phyloP scores from a whole-genome alignment of 257 asterid genomes.

The Solanum rostratum region DNA sequence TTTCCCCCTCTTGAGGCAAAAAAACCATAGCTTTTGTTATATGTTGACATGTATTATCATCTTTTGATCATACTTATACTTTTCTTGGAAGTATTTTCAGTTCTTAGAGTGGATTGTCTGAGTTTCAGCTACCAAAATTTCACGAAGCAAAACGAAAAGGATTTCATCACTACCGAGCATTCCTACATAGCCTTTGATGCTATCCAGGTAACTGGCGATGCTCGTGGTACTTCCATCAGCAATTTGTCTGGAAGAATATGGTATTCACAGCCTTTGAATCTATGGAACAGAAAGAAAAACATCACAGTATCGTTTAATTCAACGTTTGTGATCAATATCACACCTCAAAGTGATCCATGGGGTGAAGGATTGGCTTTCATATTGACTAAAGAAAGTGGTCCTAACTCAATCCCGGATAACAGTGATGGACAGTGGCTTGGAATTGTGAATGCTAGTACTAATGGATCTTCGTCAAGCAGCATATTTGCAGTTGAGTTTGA shows the following conservation, averaged over 20 bases:
- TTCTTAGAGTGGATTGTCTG: not conserved
- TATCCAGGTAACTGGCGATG: not conserved
- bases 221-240: not conserved
- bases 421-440: slow-evolving; percentile 9
- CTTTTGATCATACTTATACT: not conserved
- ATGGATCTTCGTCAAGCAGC: not conserved
- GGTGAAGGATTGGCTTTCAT: slow-evolving; percentile 14
- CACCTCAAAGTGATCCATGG: not conserved
- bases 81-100: not conserved
- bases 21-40: not conserved
- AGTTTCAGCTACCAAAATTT: slow-evolving; percentile 1
- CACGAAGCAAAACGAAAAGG: not conserved
- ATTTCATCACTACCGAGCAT: not conserved
- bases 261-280: not conserved
- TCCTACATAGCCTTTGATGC: not conserved
- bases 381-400: slow-evolving; percentile 1
- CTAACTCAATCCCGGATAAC: not conserved
- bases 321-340: not conserved
- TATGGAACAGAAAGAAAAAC: slow-evolving; percentile 4
- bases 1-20: not conserved
- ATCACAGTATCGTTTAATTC: slow-evolving; percentile 2
- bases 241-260: slow-evolving; percentile 3
- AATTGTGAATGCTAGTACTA: not conserved
- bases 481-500: slow-evolving; percentile 6
- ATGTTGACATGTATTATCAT: not conserved